A percentile compares a stretch with the other conserved stretches of the same genome.
Evolutionary conservation across 1,284 basidiomycete genomes (phyloP).

Genomic region (Leccinum griseonigrum): DNA sequence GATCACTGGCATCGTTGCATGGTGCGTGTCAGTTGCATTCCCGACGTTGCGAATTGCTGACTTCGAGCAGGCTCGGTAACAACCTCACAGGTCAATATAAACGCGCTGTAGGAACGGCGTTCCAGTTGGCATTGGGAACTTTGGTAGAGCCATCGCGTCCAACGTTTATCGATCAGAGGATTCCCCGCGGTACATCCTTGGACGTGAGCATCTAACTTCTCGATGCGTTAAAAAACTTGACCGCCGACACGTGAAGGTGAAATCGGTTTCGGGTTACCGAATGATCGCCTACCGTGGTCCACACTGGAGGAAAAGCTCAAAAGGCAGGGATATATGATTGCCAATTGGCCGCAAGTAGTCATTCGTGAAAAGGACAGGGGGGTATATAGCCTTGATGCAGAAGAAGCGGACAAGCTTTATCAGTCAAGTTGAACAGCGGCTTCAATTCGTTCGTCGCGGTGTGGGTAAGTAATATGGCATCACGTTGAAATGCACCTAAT

Average conservation of each 20-base stretch:
- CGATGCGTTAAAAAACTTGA: too few relatives aligned
- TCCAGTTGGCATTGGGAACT: constrained; percentile 46
- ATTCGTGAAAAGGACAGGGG: constrained; percentile 1
- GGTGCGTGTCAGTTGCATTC: constrained; percentile 38
- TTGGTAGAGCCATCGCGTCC: constrained; percentile 36
- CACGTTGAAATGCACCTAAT: not conserved
- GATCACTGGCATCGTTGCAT: constrained; percentile 65
- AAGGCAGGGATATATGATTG: too few relatives aligned
- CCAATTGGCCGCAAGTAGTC: not conserved
- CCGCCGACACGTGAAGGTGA: too few relatives aligned
- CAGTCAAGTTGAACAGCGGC: not conserved
- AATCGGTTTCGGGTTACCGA: too few relatives aligned
- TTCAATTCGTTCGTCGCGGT: not conserved
- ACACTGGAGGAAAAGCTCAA: too few relatives aligned
- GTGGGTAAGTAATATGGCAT: not conserved
- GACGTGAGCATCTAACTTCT: constrained; percentile 35
- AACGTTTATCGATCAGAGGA: constrained; percentile 60
- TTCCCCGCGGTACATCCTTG: constrained; percentile 56
- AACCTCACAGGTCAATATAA: constrained; percentile 50
- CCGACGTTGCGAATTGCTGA: not conserved
- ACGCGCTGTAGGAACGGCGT: constrained; percentile 44
- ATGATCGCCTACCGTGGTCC: too few relatives aligned
- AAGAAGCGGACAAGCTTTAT: constrained; percentile 1
- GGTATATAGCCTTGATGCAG: not conserved
- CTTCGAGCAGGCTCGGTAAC: constrained; percentile 38